Base-by-base conservation (phyloP, 495 filamentous ascomycete species). In the Talaromyces thailandensis region DNA sequence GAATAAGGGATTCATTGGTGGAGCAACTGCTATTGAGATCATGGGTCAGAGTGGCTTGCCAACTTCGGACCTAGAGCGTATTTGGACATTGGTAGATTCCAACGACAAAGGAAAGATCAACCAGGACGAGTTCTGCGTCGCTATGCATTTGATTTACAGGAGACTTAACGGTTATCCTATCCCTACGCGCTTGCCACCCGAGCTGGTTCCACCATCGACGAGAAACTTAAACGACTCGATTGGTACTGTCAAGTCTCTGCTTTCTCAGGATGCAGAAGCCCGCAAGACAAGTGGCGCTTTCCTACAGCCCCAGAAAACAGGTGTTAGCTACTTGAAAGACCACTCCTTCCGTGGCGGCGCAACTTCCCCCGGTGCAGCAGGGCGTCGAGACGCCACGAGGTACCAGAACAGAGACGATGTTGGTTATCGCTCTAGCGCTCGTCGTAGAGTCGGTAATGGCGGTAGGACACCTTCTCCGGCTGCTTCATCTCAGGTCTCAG, bases 81-180 rank as follows among this genome's bases (percentile, higher is more conserved):
- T 97, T 64, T 99, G 95, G 95, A 98, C 94, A 26, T 77, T 99
- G 26, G 90, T 93, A 6, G 95, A 99, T 71, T 86, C 94, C 26
- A 84, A 90, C 60, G 96, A 99, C 74, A 92, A 90, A 68, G 95
- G 95, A 12, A 86, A 92, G 63, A 83, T 99, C 4, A 92, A 99
- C 64, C 88, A 98, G 75, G 95, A 99, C 72, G 95, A 99, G 69
- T 99, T 99, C 71, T 93, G 95, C 18, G 93, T 99, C 43, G 93
- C 91, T 6, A 99, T 99, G 94, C 95, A 99, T 82, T 76, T 99
- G 72, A 98, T 99, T 61, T 99, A 98, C 70, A 85, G 95, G 64
- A 96, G 93, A 70, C 81, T 98, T 26, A 98, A 98, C 65, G 92
- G 92, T 28, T 96, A 99, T 68, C 92, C 94, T 2, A 82, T 97